Evolutionary conservation across 768 basidiomycete genomes (phyloP).

Genomic region (Tulasnella calospora): DNA sequence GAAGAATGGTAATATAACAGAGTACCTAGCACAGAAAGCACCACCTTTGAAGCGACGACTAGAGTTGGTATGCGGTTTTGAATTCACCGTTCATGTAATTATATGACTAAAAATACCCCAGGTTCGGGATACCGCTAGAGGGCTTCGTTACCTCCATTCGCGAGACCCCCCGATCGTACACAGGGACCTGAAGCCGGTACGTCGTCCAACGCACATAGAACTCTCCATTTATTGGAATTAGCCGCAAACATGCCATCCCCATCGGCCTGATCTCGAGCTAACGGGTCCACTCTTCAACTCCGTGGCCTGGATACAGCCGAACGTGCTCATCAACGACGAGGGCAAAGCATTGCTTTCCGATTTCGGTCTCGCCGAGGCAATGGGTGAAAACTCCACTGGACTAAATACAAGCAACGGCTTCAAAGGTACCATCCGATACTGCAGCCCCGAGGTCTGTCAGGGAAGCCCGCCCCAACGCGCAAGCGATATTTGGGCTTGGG

Average conservation of each 20-base stretch:
- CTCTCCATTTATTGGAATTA: not conserved
- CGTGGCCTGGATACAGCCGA: not conserved
- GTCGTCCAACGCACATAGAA: not conserved
- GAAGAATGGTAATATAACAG: not conserved
- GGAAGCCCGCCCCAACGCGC: not conserved
- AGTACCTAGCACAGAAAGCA: not conserved
- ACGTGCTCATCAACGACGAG: not conserved
- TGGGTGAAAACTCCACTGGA: not conserved
- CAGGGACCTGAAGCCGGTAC: not conserved
- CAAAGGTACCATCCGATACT: not conserved
- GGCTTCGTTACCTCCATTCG: not conserved
- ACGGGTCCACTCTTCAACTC: not conserved
- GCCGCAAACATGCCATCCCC: not conserved
- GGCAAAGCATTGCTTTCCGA: slow-evolving; percentile 1
- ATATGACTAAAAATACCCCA: not conserved
- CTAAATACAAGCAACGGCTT: not conserved
- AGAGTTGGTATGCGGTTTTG: not conserved
- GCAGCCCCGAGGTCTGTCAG: not conserved
- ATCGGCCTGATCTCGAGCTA: not conserved
- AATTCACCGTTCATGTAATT: not conserved
- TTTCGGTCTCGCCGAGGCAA: not conserved
- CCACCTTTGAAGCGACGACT: not conserved
- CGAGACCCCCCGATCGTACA: not conserved
- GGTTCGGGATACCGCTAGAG: not conserved
- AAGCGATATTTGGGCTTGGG: slow-evolving; percentile 1